Conservation (phyloP, 202 grass and related monocot genomes). For the Cymbopogon flexuosus region DNA sequence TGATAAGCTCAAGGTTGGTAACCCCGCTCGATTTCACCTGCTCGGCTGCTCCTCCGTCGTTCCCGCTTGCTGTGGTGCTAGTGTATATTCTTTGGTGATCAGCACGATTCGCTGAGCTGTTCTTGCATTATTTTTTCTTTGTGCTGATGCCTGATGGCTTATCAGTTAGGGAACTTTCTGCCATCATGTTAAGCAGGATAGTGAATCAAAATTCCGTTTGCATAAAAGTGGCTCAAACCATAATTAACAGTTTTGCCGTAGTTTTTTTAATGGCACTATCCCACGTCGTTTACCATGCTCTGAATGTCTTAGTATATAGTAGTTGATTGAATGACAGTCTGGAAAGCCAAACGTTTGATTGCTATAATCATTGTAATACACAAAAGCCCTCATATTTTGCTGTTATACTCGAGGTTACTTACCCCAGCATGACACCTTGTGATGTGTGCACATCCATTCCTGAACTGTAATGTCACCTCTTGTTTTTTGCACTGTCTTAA, state of each 20-base stretch:
- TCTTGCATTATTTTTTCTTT: no score
- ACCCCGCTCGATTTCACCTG: no score
- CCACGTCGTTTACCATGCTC: not conserved
- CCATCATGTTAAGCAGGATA: no score
- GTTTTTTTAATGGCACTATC: not conserved
- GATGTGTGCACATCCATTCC: not conserved
- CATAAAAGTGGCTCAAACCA: no score
- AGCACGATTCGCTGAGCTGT: no score
- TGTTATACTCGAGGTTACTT: not conserved
- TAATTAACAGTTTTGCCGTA: not conserved
- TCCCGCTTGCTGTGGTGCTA: no score
- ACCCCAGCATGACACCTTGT: not conserved
- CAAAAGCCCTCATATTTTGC: not conserved
- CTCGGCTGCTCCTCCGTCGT: no score
- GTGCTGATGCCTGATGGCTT: no score
- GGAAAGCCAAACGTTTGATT: not conserved
- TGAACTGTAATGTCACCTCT: not conserved
- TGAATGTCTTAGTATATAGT: not conserved
- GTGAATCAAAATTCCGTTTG: no score
- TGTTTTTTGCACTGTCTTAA: not conserved
- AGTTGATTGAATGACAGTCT: not conserved
- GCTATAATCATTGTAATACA: not conserved
- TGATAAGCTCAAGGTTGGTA: slow-evolving; percentile 29
- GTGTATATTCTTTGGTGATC: no score
- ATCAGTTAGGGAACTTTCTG: no score